Conservation (phyloP, 2,329 filamentous ascomycete species). For the Fusarium aywerte region DNA sequence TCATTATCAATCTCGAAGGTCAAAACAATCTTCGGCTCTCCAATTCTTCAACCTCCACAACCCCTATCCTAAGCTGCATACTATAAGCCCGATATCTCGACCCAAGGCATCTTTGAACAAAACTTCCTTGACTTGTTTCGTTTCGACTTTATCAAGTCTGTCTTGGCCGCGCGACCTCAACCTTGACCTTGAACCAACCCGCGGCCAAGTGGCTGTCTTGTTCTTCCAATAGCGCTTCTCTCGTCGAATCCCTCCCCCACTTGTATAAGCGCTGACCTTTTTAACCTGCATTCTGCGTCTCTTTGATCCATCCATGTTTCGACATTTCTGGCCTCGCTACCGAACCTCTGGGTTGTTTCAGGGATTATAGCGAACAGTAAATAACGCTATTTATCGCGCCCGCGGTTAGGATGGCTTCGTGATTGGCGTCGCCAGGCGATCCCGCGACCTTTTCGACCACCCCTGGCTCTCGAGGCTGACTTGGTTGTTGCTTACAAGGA, state of each 20-base stretch:
- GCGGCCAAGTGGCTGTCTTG: constrained; percentile 40
- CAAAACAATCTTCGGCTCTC: not conserved
- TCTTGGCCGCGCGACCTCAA: constrained; percentile 12
- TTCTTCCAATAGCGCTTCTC: constrained; percentile 38
- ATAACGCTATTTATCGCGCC: constrained; percentile 37
- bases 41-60: not conserved
- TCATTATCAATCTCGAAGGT: not conserved
- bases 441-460: not conserved
- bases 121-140: not conserved
- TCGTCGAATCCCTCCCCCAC: constrained; percentile 31
- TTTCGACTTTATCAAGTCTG: constrained; percentile 20
- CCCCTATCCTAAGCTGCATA: not conserved
- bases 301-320: constrained; percentile 14
- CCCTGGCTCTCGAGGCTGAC: constrained; percentile 33
- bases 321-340: constrained; percentile 29
- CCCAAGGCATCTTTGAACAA: constrained; percentile 7
- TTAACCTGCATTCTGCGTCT: constrained; percentile 16
- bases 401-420: constrained; percentile 43
- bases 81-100: constrained; percentile 12
- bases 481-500: constrained; percentile 31
- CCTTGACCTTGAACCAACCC: constrained; percentile 2
- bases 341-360: constrained; percentile 37
- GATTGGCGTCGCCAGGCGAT: constrained; percentile 44
- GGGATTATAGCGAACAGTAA: not conserved
- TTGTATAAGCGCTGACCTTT: constrained; percentile 43